Evolutionary conservation across 23 red algal genomes (phyloP), one percentile per base, ranked within the genome.

Genomic region (Gracilaria domingensis): DNA sequence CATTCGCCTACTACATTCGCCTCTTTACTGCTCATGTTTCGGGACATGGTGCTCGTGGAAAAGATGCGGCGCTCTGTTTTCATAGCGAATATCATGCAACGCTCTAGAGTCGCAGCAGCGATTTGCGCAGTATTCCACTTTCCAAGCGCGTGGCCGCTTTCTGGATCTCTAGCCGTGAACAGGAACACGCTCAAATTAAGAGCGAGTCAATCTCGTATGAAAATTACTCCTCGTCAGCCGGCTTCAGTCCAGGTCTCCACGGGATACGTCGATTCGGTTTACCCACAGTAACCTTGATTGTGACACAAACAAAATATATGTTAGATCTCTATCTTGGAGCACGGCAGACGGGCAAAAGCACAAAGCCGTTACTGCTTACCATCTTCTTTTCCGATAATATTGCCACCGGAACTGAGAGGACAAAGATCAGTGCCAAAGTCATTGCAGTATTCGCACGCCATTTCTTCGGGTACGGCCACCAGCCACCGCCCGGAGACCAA

Each of bases 401-500:
- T 50, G 77, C 79, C 18, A 96, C 85, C 20, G 95, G 95, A 25
- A 89, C 53, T 66, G 53, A 55, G 12, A 92, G 66, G 18, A 71
- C 75, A 20, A 73, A 51, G 42, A 82, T 81, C n/a, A 96, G 76
- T 24, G 51, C 67, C 20, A 93, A 37, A n/a, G 82, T 88, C 14
- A 81, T 58, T 24, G 80, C 90, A 28, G 95, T 96, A 53, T 96
- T 92, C 34, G 70, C 44, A 28, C 90, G 89, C 95, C 95, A 96
- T 21, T 75, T 73, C 32, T 47, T 36, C 42, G 95, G 95, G 66
- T 93, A 84, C 38, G 95, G 69, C 87, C 87, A 96, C 95, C 88
- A 93, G 12, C 95, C 95, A 71, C 95, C 95, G 72, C 49, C 83
- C 47, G 95, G 95, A 24, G 89, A 93, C 95, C 95, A 96, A n/a